Conservation (phyloP, 768 basidiomycete genomes). For the Russula ochroleuca region DNA sequence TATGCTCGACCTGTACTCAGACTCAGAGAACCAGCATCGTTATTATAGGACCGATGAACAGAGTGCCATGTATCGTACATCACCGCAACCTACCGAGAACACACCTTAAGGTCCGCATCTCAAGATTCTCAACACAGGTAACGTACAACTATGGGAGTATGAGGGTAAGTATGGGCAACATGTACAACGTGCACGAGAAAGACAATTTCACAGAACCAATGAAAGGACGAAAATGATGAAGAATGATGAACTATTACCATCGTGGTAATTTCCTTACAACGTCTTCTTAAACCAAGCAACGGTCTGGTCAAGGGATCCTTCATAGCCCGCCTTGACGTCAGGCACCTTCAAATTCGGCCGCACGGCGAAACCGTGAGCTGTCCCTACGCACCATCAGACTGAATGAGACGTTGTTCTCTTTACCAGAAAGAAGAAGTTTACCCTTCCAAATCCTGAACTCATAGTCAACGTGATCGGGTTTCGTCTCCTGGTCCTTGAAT, state of each 20-base stretch:
- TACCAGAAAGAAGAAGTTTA: slow-evolving; percentile 9
- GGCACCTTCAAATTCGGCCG: slow-evolving; percentile 43
- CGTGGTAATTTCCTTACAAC: slow-evolving; percentile 22
- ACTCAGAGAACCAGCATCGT: too few species aligned
- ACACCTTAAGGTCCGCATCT: too few species aligned
- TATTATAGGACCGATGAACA: too few species aligned
- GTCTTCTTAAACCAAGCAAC: slow-evolving; percentile 44
- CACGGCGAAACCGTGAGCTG: slow-evolving; percentile 46
- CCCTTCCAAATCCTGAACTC: slow-evolving; percentile 40
- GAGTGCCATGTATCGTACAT: too few species aligned
- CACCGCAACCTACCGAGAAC: too few species aligned
- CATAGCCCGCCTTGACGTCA: slow-evolving; percentile 43
- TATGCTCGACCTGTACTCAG: too few species aligned
- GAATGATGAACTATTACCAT: background rate
- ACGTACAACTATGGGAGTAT: background rate
- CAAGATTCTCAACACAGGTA: background rate
- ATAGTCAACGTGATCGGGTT: slow-evolving; percentile 33
- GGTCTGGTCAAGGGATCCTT: slow-evolving; percentile 42
- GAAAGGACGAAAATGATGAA: background rate
- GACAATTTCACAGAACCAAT: background rate
- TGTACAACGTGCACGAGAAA: background rate
- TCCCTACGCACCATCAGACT: slow-evolving; percentile 36
- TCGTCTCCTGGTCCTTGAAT: slow-evolving; percentile 34
- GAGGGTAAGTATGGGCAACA: background rate
- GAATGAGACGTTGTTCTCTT: slow-evolving; percentile 2